phyloP scores from a whole-genome alignment of 1,284 basidiomycete species.

The Trichosporon sp. region DNA sequence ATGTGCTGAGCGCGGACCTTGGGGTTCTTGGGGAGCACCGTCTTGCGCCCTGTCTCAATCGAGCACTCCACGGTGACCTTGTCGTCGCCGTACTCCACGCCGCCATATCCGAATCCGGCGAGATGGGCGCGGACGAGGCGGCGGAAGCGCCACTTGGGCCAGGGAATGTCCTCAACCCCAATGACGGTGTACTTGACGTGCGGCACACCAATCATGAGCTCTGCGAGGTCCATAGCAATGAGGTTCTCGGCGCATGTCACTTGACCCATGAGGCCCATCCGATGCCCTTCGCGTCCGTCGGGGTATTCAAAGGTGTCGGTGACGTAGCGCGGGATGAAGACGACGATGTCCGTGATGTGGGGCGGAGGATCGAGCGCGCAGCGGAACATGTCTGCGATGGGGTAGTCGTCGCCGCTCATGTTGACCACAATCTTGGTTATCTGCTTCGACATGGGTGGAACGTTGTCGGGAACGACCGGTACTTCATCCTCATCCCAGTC shows the following conservation, averaged over 20 bases:
- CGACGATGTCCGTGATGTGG: not conserved
- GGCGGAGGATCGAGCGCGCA: not conserved
- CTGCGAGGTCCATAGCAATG: not conserved
- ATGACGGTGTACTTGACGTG: not conserved
- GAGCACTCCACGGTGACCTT: not conserved
- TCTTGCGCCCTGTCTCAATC: not conserved
- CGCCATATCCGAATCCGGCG: not conserved
- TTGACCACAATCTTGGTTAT: not conserved
- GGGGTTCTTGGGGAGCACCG: not conserved
- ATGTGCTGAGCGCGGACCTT: not conserved
- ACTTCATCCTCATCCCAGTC: not conserved
- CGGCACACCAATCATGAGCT: not conserved
- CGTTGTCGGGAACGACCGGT: not conserved
- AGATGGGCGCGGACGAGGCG: not conserved
- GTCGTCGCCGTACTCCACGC: not conserved
- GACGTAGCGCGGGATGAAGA: not conserved
- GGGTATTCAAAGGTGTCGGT: conserved; percentile 25
- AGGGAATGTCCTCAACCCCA: not conserved
- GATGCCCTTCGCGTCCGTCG: conserved; percentile 10
- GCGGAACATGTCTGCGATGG: not conserved
- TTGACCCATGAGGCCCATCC: conserved; percentile 13
- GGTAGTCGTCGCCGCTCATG: not conserved
- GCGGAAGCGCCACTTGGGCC: not conserved
- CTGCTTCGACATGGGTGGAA: not conserved
- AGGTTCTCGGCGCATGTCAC: not conserved